Percentiles rank a stretch among this genome's conserved stretches.
These are phyloP conservation scores for Podaxis pistillaris DNA, from an alignment of 768 basidiomycete species.

Conservation along the genomic window DNA sequence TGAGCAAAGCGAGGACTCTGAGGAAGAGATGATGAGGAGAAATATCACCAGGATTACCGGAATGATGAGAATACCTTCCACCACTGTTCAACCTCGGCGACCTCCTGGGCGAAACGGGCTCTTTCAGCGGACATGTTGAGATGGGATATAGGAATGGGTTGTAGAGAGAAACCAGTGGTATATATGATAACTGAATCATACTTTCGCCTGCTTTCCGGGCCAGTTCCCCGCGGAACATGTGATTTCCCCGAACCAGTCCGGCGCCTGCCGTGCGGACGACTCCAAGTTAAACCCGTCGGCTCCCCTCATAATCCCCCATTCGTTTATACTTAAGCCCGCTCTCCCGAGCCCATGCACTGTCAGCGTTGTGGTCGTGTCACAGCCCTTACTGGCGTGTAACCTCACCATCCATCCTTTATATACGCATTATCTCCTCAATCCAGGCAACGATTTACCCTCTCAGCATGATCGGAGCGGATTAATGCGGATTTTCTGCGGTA, in stretches of 20 bases:
- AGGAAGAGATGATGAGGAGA: slow-evolving; percentile 8
- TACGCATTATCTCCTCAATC: slow-evolving; percentile 12
- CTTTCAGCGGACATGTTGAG: slow-evolving; percentile 62
- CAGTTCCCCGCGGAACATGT: slow-evolving; percentile 37
- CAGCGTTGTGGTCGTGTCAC: background rate
- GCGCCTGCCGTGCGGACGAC: slow-evolving; percentile 19
- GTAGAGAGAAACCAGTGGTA: slow-evolving; percentile 19
- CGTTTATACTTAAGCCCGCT: slow-evolving; percentile 21
- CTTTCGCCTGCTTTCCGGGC: slow-evolving; percentile 24
- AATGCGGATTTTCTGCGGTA: slow-evolving; percentile 27
- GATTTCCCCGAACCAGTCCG: slow-evolving; percentile 36
- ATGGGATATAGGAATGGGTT: slow-evolving; percentile 13
- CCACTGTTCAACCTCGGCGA: slow-evolving; percentile 85
- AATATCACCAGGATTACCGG: slow-evolving; percentile 5
- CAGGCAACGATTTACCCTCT: background rate
- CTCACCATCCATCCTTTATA: background rate
- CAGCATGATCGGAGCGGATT: slow-evolving; percentile 5
- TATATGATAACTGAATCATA: slow-evolving; percentile 25
- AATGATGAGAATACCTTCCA: slow-evolving; percentile 66
- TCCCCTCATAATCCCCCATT: slow-evolving; percentile 22
- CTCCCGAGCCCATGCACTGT: background rate
- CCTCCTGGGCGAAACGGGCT: slow-evolving; percentile 74
- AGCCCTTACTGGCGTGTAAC: background rate
- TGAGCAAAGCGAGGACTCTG: slow-evolving; percentile 86
- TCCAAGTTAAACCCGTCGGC: slow-evolving; percentile 31